Conservation (phyloP, 768 basidiomycete genomes). For the Macrolepiota fuliginosa region DNA sequence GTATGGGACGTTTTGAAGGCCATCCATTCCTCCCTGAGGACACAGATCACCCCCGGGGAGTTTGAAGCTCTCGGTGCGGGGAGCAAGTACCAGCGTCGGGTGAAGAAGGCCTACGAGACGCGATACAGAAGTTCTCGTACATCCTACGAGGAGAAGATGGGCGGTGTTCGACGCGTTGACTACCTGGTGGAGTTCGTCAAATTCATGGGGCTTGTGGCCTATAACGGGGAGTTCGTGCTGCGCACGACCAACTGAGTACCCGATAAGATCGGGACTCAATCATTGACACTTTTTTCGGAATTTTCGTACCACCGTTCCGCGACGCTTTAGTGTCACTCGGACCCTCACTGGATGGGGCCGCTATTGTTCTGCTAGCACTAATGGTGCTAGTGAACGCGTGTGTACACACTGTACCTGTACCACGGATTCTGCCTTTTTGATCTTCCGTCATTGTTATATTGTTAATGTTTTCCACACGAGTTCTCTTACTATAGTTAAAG, state of each 20-base stretch:
- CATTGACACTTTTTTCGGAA: neutral
- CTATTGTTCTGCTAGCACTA: neutral
- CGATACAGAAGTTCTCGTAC: neutral
- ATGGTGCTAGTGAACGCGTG: neutral
- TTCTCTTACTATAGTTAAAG: neutral
- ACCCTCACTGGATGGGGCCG: neutral
- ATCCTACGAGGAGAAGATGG: slow-evolving; percentile 9
- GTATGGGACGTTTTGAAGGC: slow-evolving; percentile 11
- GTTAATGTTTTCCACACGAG: neutral
- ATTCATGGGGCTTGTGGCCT: slow-evolving; percentile 5
- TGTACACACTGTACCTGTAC: neutral
- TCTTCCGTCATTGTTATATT: neutral
- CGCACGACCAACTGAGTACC: neutral
- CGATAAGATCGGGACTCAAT: neutral
- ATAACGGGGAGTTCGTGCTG: slow-evolving; percentile 8
- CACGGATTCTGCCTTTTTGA: neutral
- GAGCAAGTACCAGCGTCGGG: neutral
- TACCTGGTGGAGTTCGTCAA: slow-evolving; percentile 8
- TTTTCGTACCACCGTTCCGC: neutral
- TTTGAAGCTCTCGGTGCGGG: slow-evolving; percentile 1
- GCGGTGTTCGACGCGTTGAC: slow-evolving; percentile 5
- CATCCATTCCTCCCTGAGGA: slow-evolving; percentile 2
- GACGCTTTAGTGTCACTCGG: neutral
- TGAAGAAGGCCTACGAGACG: slow-evolving; percentile 6
- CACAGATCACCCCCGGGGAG: neutral